Evolutionary conservation across 345 rosid genomes (phyloP), one percentile per base, ranked within the genome.

Genomic region (Eucalyptus regnans): DNA sequence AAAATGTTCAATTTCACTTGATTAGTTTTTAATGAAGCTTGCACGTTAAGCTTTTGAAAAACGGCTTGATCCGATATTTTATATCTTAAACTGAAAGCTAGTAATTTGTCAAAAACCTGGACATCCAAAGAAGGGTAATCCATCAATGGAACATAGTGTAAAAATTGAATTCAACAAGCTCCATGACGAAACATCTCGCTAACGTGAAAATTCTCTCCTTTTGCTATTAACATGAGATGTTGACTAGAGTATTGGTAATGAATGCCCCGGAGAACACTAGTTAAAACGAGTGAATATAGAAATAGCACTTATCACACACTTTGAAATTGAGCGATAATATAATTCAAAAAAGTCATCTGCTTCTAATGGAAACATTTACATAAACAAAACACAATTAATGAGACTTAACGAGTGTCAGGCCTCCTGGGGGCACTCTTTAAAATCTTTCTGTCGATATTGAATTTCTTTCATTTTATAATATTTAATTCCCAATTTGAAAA

Each of bases 221-320:
- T 18, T 33, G 7, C 81, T 5, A 37, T 18, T 9, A 18, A 37
- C 46, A 5, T 9, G 81, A 71, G 81, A 71, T 37, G 0, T 17
- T 0, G 25, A 18, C 0, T 37, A 37, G 46, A 37, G 46, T 0
- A 71, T 20, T 20, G 44, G 44, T 37, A 31, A 18, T 17, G 25
- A 37, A 33, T 71, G 44, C 46, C 44, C 7, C 25, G 44, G 25
- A 71, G 25, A 71, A 71, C 83, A 37, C 27, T 71, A 37, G 46
- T 37, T 37, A 71, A 37, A 23, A 71, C 46, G 7, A 18, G 0
- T 37, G 83, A 18, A 71, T 9, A 18, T 37, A 1, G 4, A 10
- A 37, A 18, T 0, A 10, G 83, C 46, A 18, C 46, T 37, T 33
- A 18, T 6, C 7, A 37, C 46, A 37, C 81, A 37, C 44, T 18